Base-by-base conservation (phyloP, 75 land plant genomes). In the Larix kaempferi region DNA sequence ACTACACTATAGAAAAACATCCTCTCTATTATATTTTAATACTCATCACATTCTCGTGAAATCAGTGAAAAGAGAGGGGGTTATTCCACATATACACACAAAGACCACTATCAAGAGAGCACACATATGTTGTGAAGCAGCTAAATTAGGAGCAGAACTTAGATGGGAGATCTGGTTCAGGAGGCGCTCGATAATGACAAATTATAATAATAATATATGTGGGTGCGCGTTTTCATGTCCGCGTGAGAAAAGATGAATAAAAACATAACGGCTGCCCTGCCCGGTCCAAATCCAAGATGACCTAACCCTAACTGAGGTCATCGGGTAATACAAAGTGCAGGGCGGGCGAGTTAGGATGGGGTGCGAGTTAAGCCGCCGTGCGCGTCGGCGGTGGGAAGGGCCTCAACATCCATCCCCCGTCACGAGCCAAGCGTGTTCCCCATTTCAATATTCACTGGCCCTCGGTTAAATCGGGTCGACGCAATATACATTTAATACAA, bases 341-440 rank as follows among this genome's bases (percentile, higher is more conserved):
- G 13, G 64, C 1, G 26, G 64, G 3, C 12, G 64, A 61, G 63
- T 62, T 25, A 62, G 11, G 0, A 69, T 21, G 23, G 73, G 49
- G 73, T 69, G 73, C 23, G 73, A 39, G 73, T 69, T 69, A 41
- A 41, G 73, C 73, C 54, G 25, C 41, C 73, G 52, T 11, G 73
- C 4, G 49, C 73, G 25, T 4, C 17, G 73, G 73, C 73, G 73
- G 73, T 12, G 73, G 73, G 22, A 23, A 22, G 2, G 73, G 73
- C 5, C 29, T n/a, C 44, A 67, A 37, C 49, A 44, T 11, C n/a
- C 11, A 39, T 11, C n/a, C 11, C n/a, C 4, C 52, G 10, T 69
- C 73, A 69, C 73, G 49, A 69, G 73, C 52, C 44, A 10, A 21
- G 73, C 73, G 73, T 69, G 73, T 41, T 41, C 73, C 73, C 73